phyloP scores from a whole-genome alignment of 306 rosid genomes.

The Senna siamea region DNA sequence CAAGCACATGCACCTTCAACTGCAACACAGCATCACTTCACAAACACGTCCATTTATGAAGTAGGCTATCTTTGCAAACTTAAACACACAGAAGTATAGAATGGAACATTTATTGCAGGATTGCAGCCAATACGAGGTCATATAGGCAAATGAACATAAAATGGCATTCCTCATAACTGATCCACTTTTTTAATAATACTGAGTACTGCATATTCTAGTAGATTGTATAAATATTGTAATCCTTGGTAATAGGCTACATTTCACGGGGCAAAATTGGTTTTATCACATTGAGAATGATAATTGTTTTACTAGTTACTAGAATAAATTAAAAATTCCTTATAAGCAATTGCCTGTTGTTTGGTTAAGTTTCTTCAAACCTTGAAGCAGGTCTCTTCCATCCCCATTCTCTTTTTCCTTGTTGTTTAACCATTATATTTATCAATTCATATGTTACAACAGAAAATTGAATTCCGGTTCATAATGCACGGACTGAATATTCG shows the following conservation, averaged over 20 bases:
- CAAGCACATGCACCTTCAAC: background rate
- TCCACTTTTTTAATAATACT: background rate
- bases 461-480: constrained; percentile 36
- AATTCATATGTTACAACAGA: constrained; percentile 6
- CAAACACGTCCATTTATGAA: background rate
- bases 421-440: background rate
- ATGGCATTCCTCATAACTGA: background rate
- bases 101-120: background rate
- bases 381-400: background rate
- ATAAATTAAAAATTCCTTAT: background rate
- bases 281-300: background rate
- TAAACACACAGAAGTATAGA: background rate
- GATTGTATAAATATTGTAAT: background rate
- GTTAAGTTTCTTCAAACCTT: background rate
- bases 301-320: background rate
- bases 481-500: constrained; percentile 38
- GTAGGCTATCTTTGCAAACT: background rate
- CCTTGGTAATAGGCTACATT: background rate
- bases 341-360: background rate
- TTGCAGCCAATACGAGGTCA: background rate
- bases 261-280: background rate
- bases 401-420: background rate
- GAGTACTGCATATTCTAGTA: background rate
- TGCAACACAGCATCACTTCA: background rate
- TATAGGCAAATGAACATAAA: background rate